Evolutionary conservation across 495 filamentous ascomycete genomes (phyloP).

Genomic region (Penicillium salamii): DNA sequence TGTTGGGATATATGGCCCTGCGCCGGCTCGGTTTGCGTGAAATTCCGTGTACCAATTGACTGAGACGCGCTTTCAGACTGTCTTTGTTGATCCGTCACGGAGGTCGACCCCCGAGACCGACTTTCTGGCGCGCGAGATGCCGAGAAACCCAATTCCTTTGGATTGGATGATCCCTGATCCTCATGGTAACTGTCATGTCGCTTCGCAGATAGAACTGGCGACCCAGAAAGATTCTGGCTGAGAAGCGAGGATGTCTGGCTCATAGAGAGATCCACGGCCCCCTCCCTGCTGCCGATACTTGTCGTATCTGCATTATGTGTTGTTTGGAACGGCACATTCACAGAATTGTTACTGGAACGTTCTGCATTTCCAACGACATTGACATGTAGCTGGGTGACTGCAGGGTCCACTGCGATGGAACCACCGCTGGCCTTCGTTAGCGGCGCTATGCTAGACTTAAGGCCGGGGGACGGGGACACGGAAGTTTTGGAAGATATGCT

Average conservation of each 20-base stretch:
- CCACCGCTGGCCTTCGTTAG: conserved; percentile 46
- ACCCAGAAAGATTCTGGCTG: conserved; percentile 32
- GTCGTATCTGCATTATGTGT: conserved; percentile 29
- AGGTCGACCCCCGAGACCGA: conserved; percentile 19
- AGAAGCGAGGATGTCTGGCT: conserved; percentile 32
- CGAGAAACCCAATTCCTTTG: conserved; percentile 16
- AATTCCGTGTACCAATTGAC: conserved; percentile 14
- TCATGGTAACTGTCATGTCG: conserved; percentile 27
- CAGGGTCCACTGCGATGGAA: conserved; percentile 34
- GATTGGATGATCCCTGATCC: conserved; percentile 13
- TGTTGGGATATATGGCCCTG: conserved; percentile 18
- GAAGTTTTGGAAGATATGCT: conserved; percentile 53
- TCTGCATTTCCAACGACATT: conserved; percentile 49
- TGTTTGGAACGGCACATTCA: conserved; percentile 27
- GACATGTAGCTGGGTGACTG: conserved; percentile 55
- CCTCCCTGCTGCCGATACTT: conserved; percentile 33
- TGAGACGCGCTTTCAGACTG: conserved; percentile 22
- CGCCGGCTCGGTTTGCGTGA: conserved; percentile 25
- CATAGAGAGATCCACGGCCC: conserved; percentile 22
- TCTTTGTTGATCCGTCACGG: conserved; percentile 24
- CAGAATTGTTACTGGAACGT: conserved; percentile 32
- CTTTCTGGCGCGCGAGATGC: conserved; percentile 21
- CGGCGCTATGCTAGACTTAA: conserved; percentile 37
- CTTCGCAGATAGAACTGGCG: conserved; percentile 32
- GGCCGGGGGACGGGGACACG: conserved; percentile 38